Base-by-base conservation (phyloP, 371 early-diverging fungal species). In the Mortierella sp. region DNA sequence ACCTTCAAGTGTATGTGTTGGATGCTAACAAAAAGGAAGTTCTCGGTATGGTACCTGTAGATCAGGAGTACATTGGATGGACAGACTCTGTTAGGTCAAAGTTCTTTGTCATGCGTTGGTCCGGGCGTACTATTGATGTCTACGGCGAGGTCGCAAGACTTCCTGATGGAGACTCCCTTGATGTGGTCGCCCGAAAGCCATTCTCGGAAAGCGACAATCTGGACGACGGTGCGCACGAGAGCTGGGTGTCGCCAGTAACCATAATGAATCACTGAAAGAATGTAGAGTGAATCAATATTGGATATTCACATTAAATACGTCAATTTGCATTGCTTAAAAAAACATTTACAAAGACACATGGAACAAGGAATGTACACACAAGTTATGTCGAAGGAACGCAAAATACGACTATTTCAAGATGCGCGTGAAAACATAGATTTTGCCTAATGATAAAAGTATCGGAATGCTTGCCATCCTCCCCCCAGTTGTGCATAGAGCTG, bases 31-130 rank as follows among this genome's bases (percentile, higher is more conserved):
- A 6, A 6, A 61, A 72, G 19, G 36, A 48, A 10, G 45, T 76
- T 19, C 19, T 76, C 15, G 81, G 81, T 1, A 47, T 59, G 33
- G 72, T 59, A 4, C 81, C 81, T 1, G n/a, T 69, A 5, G 75
- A 74, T 52, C 69, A 72, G 5, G 69, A 68, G 21, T 69, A 72
- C 24, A 24, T 81, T 52, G 76, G 76, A n/a, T 57, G 81, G n/a
- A 81, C 76, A 9, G 76, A 81, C 32, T 5, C 57, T 38, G 58
- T 66, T 19, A 64, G 40, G 9, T 43, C 76, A 58, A 75, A 69
- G 67, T 81, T 72, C 60, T 68, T 76, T 65, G 59, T 52, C 11
- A 62, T 80, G 15, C 69, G 59, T 4, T 75, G 76, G 70, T 5
- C 53, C 5, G 81, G 81, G 3, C 68, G 67, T 10, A 40, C 62